Base-by-base conservation (phyloP, 164 flowering plant genomes). In the Liquidambar formosana region DNA sequence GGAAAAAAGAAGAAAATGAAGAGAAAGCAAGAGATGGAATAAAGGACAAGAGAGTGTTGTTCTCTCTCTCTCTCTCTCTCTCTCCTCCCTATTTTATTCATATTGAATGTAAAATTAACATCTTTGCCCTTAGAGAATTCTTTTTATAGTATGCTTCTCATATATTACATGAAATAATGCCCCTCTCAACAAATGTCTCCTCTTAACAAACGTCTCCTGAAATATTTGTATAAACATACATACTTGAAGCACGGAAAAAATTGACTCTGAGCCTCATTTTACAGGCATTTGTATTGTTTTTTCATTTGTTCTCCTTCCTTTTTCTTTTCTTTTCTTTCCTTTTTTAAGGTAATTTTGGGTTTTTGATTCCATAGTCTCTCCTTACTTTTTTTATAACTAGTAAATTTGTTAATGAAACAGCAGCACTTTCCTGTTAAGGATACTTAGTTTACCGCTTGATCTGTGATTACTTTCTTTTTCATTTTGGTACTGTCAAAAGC, bases 401-500 rank as follows among this genome's bases (percentile, higher is more conserved):
- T 53, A 22, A 53, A 53, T 53, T 53, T 53, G 11, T 25, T 57
- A 12, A 57, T 57, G 41, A 33, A 33, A 2, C 23, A 21, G 60
- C 33, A 57, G 22, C 18, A 25, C n/a, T 33, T 13, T 49, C 16
- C n/a, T 49, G n/a, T 10, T 49, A 16, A 41, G 41, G 57, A 16
- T 23, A 1, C 56, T 10, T 47, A 19, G 33, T 27, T 38, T 16
- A 52, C 62, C 21, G 38, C 5, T 45, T 59, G 52, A 72, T 64
- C 18, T 26, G 18, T 57, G 64, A 27, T 21, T 64, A 23, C 19
- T 58, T 44, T 46, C 1, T 21, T 61, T 69, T 63, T 48, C 33
- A 13, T 58, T 63, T 62, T 21, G 23, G 60, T 21, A 23, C 22
- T n/a, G n/a, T 51, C 28, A 61, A 77, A 68, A 85, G 93, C 70